phyloP scores from a whole-genome alignment of 345 rosid species.

The Camelina laxa region DNA sequence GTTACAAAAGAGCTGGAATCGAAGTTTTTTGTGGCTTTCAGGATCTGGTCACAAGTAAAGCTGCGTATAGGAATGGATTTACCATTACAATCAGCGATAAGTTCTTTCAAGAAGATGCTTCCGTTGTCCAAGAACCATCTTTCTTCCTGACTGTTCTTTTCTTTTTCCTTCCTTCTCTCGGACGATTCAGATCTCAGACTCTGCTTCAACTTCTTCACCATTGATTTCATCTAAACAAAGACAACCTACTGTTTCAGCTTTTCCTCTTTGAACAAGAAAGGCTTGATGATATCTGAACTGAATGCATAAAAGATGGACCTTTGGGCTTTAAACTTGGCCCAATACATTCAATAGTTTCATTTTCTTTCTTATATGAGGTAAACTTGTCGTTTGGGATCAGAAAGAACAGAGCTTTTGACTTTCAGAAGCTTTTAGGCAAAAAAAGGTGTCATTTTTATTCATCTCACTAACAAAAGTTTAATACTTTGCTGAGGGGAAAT shows the following conservation, averaged over 20 bases:
- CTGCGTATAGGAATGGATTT: slow-evolving; percentile 8
- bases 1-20: not conserved
- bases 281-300: not conserved
- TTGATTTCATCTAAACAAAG: not conserved
- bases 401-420: not conserved
- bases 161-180: slow-evolving; percentile 4
- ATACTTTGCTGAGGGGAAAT: not conserved
- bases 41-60: slow-evolving; percentile 6
- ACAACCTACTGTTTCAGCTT: not conserved
- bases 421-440: not conserved
- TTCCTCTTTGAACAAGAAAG: not conserved
- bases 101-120: slow-evolving; percentile 10
- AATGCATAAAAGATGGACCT: not conserved
- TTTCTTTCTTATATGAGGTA: not conserved
- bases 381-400: not conserved
- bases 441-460: not conserved
- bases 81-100: slow-evolving; percentile 10
- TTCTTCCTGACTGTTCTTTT: not conserved
- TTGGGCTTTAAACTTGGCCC: not conserved
- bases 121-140: slow-evolving; percentile 27
- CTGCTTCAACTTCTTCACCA: slow-evolving; percentile 18
- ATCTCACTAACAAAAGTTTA: not conserved
- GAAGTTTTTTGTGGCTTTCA: slow-evolving; percentile 4
- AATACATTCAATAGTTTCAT: not conserved
- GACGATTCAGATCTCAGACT: not conserved